These are phyloP conservation scores for Schwanniomyces pseudopolymorphus DNA, from an alignment of 805 yeast genomes.

Conservation along the genomic window DNA sequence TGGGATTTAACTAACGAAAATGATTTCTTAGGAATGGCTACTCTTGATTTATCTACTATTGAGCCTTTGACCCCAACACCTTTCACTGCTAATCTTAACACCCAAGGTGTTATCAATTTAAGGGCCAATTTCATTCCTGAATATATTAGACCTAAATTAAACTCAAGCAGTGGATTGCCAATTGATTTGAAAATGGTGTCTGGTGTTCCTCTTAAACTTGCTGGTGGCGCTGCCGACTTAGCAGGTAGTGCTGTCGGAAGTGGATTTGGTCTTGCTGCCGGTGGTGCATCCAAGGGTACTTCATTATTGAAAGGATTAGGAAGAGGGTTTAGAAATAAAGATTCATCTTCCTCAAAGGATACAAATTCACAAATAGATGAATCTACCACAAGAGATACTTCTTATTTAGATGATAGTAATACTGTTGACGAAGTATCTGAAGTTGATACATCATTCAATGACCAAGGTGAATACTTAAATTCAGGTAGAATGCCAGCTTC, in stretches of 20 bases:
- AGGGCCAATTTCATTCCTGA: slow-evolving; percentile 60
- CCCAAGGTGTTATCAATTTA: slow-evolving; percentile 64
- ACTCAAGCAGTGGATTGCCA: slow-evolving; percentile 39
- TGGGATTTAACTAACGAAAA: slow-evolving; percentile 80
- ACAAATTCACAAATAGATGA: not conserved
- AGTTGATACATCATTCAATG: not conserved
- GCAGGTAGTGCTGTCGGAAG: slow-evolving; percentile 33
- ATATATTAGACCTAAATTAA: slow-evolving; percentile 63
- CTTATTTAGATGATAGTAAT: not conserved
- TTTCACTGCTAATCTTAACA: slow-evolving; percentile 51
- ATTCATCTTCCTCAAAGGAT: slow-evolving; percentile 5
- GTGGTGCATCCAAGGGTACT: slow-evolving; percentile 51
- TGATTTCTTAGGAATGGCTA: slow-evolving; percentile 55
- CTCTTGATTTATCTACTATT: slow-evolving; percentile 49
- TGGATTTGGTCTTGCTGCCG: slow-evolving; percentile 46
- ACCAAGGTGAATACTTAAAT: not conserved
- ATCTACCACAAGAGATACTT: not conserved
- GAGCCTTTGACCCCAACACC: slow-evolving; percentile 45
- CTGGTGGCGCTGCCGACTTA: slow-evolving; percentile 42
- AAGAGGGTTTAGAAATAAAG: slow-evolving; percentile 18
- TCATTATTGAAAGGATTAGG: slow-evolving; percentile 34
- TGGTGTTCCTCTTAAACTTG: slow-evolving; percentile 48
- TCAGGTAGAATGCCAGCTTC: not conserved
- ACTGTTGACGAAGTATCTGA: not conserved
- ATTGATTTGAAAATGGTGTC: slow-evolving; percentile 39